phyloP scores from a whole-genome alignment of 2,329 filamentous ascomycete species.

The Aspergillus quadricinctus region DNA sequence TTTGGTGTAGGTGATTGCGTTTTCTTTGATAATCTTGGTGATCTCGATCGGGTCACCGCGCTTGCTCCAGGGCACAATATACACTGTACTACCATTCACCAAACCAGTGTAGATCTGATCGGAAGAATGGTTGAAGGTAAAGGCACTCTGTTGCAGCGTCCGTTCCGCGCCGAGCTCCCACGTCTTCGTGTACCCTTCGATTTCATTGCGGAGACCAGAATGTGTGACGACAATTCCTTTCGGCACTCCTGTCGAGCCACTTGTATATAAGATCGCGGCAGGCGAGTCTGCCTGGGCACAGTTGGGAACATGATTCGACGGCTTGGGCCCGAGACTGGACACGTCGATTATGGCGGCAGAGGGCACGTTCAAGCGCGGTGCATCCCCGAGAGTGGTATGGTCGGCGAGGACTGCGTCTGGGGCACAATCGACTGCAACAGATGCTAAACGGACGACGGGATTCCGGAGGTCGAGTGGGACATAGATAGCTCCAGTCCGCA shows the following conservation, averaged over 20 bases:
- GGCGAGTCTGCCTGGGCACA: too few species aligned
- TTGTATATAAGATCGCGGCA: slow-evolving; percentile 33
- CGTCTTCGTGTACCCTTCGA: slow-evolving; percentile 12
- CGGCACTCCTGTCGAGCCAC: slow-evolving; percentile 29
- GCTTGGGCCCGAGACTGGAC: too few species aligned
- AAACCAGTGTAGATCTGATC: slow-evolving; percentile 17
- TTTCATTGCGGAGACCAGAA: slow-evolving; percentile 15
- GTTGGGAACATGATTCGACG: too few species aligned
- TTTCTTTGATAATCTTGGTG: slow-evolving; percentile 10
- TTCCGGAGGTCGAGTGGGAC: slow-evolving; percentile 1
- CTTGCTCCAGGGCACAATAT: slow-evolving; percentile 8
- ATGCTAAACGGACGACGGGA: background rate
- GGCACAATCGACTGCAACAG: background rate
- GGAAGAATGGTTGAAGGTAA: slow-evolving; percentile 12
- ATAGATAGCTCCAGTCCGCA: background rate
- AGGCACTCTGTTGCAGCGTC: slow-evolving; percentile 15
- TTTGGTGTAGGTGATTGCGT: slow-evolving; percentile 17
- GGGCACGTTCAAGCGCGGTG: background rate
- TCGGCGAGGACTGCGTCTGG: background rate
- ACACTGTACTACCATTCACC: slow-evolving; percentile 14
- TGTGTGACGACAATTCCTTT: slow-evolving; percentile 40
- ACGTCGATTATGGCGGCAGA: background rate
- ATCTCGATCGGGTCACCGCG: slow-evolving; percentile 18
- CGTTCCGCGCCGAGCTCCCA: slow-evolving; percentile 5
- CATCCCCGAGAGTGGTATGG: background rate